Base-by-base conservation (phyloP, 441 rosid genomes). In the Adansonia madagascariensis region DNA sequence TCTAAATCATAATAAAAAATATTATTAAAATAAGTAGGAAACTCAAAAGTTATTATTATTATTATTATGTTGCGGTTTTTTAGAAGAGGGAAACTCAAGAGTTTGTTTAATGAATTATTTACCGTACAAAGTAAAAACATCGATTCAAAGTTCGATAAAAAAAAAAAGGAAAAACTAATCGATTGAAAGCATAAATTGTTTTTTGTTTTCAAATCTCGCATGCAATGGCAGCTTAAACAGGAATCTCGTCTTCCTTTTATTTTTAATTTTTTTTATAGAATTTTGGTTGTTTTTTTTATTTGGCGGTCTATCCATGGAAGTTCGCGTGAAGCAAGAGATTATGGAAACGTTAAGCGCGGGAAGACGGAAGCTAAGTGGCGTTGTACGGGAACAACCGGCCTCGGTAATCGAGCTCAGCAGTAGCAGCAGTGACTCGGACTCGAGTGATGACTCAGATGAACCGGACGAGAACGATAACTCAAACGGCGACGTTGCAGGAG, bases 361-460 rank as follows among this genome's bases (percentile, higher is more conserved):
- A 24, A 14, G 59, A 6, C 5, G 18, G 52, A 47, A 59, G 1
- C 56, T 11, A 22, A 27, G 44, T 12, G 68, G 18, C 15, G 41
- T 20, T 6, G 43, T 9, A 20, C 12, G 20, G 6, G 22, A 44
- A 73, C 39, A 2, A 0, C 67, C 67, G 14, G 53, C 20, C 22
- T 20, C 76, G 41, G 76, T 59, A 0, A 73, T 73, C 56, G 56
- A 59, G 0, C 76, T 73, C 24, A 73, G 76, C 53, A 56, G 67
- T 69, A 79, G 83, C 70, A 55, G 84, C 59, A 85, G 90, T 71
- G 78, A 86, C 78, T 83, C 84, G 78, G 90, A 75, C 22, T 89
- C 91, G 15, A 67, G 35, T 10, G 89, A 82, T 1, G 62, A 77
- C 14, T 82, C 69, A 1, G 79, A 31, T 1, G 82, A 77, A 11